A percentile compares a stretch with the other conserved stretches of the same genome.
phyloP scores from a whole-genome alignment of 345 rosid species.

The Citrus medica region DNA sequence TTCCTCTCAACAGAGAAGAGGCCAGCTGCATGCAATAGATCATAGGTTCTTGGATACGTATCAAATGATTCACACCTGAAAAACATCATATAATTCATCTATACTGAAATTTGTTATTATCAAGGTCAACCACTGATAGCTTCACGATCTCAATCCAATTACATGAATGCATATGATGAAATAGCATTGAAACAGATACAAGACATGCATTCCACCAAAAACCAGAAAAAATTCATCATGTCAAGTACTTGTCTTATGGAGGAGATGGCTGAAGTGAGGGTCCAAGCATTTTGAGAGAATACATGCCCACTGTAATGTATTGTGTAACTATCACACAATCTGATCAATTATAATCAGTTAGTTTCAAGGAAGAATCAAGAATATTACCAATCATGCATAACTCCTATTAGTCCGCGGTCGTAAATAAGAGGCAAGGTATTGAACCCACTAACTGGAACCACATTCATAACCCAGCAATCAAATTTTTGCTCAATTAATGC shows the following conservation, averaged over 20 bases:
- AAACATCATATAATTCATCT: background rate
- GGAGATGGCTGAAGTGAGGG: background rate
- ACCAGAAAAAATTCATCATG: background rate
- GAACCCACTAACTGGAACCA: slow-evolving; percentile 84
- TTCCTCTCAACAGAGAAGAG: slow-evolving; percentile 86
- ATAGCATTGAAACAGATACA: background rate
- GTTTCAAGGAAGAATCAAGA: slow-evolving; percentile 12
- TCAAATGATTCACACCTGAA: slow-evolving; percentile 96
- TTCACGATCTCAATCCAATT: background rate
- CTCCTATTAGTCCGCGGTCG: slow-evolving; percentile 95
- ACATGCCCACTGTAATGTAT: background rate
- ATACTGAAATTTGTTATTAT: background rate
- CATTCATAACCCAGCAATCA: slow-evolving; percentile 90
- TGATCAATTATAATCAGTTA: background rate
- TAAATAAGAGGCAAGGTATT: slow-evolving; percentile 93
- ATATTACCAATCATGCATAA: slow-evolving; percentile 91
- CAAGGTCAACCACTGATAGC: background rate
- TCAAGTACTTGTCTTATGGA: slow-evolving; percentile 7
- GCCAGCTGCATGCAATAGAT: slow-evolving; percentile 81
- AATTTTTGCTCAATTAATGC: slow-evolving; percentile 66
- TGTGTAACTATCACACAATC: background rate
- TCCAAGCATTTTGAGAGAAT: background rate
- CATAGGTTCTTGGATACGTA: slow-evolving; percentile 96
- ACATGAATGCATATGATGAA: background rate
- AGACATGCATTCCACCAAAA: background rate